Conservation (phyloP, 2,329 filamentous ascomycete genomes). For the Fusarium odoratissimum region DNA sequence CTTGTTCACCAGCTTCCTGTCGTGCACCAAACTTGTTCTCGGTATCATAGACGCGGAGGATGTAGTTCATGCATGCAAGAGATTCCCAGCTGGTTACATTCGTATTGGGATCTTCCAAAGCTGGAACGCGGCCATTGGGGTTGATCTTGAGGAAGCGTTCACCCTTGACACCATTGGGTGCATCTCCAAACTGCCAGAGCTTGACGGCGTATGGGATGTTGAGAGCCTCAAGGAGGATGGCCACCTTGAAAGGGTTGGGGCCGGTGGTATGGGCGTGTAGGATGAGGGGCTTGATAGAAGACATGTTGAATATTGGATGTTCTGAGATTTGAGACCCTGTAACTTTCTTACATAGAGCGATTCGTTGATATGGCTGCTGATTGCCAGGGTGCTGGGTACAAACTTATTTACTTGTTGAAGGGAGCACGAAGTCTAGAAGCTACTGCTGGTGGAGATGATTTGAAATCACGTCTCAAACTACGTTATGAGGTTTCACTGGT, state of each 20-base stretch:
- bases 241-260: slow-evolving; percentile 44
- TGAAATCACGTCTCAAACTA: slow-evolving; percentile 3
- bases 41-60: slow-evolving; percentile 34
- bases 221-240: slow-evolving; percentile 48
- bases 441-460: neutral
- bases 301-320: neutral
- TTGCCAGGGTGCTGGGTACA: accelerated
- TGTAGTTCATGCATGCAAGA: slow-evolving; percentile 38
- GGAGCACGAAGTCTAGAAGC: neutral
- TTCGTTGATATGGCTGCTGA: too few relatives aligned
- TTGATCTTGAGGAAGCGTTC: slow-evolving; percentile 47
- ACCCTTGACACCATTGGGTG: slow-evolving; percentile 35
- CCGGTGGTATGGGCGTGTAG: slow-evolving; percentile 9
- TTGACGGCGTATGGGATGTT: slow-evolving; percentile 44
- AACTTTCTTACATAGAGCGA: neutral
- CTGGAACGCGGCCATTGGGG: slow-evolving; percentile 49
- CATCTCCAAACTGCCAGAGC: slow-evolving; percentile 17
- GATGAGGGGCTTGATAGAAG: slow-evolving; percentile 13
- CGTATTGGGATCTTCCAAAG: slow-evolving; percentile 49
- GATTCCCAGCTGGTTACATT: slow-evolving; percentile 46
- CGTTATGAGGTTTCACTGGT: neutral
- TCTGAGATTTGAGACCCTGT: neutral
- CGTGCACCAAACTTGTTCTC: slow-evolving; percentile 18
- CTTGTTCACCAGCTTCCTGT: slow-evolving; percentile 8
- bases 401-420: neutral